Evolutionary conservation across 257 asterid species (phyloP), one percentile per base, ranked within the genome.

Genomic region (Solanum habrochaites): DNA sequence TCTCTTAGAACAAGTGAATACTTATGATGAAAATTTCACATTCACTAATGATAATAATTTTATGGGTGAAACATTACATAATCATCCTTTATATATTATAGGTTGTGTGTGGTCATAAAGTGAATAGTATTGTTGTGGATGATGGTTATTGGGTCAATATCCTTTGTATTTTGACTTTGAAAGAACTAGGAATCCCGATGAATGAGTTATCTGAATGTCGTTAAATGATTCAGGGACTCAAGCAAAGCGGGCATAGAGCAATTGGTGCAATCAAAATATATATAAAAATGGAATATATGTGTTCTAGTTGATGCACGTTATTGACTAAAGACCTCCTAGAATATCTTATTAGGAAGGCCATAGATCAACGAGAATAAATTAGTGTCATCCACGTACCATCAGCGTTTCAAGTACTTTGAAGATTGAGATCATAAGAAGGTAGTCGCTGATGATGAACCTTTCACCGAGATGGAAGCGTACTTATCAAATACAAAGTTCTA

Each of bases 121-220:
- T 58, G 8, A 58, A 8, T 58, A 58, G 5, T 2, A 58, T 58
- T 58, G 8, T 58, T 25, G 66, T 8, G 27, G 25, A 58, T 58
- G 27, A 58, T 20, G 66, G 66, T 23, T 58, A 0, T 0, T 0
- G 27, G 11, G 66, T 21, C 27, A 58, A 58, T 21, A 58, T 21
- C 0, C 27, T 58, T 9, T 27, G 0, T 58, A 58, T 58, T 21
- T 1, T 5, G 12, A 58, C 27, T 3, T 0, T 58, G 1, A 21
- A 21, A 21, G 6, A 21, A 58, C 6, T 8, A 0, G 27, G 25
- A 58, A 58, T 58, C 2, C 10, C 27, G 2, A n/a, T 3, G 32
- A 25, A n/a, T n/a, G 67, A 58, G 21, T 3, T 21, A 58, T 58
- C 0, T 58, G 0, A 8, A 58, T 20, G 27, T 8, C 6, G 6